phyloP scores from a whole-genome alignment of 2,329 filamentous ascomycete species.

The Ceratocystiopsis sp. region DNA sequence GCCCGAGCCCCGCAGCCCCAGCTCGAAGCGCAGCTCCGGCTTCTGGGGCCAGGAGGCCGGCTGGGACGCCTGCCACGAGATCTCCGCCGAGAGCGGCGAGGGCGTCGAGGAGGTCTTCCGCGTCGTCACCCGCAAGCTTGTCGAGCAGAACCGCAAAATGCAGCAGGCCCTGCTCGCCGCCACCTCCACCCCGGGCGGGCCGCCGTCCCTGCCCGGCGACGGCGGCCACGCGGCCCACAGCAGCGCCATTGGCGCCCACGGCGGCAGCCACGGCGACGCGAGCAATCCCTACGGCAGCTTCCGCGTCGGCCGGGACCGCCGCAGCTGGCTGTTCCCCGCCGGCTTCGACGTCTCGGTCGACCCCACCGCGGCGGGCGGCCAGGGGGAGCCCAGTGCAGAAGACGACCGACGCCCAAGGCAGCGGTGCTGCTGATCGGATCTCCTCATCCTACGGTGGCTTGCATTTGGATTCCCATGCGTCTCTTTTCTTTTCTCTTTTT shows the following conservation, averaged over 20 bases:
- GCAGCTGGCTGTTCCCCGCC: slow-evolving; percentile 42
- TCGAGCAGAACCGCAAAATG: slow-evolving; percentile 47
- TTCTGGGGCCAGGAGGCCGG: slow-evolving; percentile 88
- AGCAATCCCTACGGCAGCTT: slow-evolving; percentile 33
- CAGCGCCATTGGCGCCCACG: not conserved
- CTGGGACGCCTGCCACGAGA: slow-evolving; percentile 96
- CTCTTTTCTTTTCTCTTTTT: not conserved
- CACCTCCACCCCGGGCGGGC: slow-evolving; percentile 30
- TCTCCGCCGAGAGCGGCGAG: slow-evolving; percentile 84
- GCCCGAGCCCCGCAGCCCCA: slow-evolving; percentile 40
- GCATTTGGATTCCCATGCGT: not conserved
- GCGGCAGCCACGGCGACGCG: slow-evolving; percentile 31
- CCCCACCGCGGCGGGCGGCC: slow-evolving; percentile 16
- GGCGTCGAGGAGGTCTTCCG: slow-evolving; percentile 94
- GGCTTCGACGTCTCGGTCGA: slow-evolving; percentile 33
- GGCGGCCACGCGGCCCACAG: slow-evolving; percentile 1
- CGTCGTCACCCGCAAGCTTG: slow-evolving; percentile 43
- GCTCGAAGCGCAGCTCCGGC: slow-evolving; percentile 50
- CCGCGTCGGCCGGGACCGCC: slow-evolving; percentile 37
- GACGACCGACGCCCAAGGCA: not conserved
- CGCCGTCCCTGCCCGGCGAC: slow-evolving; percentile 10
- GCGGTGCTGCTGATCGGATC: slow-evolving; percentile 6
- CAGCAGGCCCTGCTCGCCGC: slow-evolving; percentile 41
- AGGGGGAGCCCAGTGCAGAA: not conserved
- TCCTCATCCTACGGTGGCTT: not conserved